phyloP scores from a whole-genome alignment of 2,329 filamentous ascomycete genomes.

The Neopestalotiopsis sp. region DNA sequence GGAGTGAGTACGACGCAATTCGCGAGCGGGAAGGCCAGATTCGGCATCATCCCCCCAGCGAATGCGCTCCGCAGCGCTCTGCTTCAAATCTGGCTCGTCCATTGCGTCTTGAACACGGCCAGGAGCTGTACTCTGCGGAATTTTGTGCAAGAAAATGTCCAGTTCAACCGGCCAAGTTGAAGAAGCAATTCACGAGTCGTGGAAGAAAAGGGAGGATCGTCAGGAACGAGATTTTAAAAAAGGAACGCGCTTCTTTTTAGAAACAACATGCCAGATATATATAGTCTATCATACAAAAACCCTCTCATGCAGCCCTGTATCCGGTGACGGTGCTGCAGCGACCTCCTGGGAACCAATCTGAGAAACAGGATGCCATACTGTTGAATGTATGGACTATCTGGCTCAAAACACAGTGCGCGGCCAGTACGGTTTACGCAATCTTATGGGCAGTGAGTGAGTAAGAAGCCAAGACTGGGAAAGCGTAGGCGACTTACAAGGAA shows the following conservation, averaged over 20 bases:
- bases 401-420: conserved; percentile 29
- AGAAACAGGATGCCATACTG: conserved; percentile 35
- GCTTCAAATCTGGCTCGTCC: conserved; percentile 34
- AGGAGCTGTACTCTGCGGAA: background rate
- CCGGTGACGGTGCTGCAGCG: conserved; percentile 6
- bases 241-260: background rate
- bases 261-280: conserved; percentile 17
- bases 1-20: conserved; percentile 35
- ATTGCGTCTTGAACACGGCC: conserved; percentile 21
- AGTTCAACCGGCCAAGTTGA: background rate
- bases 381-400: conserved; percentile 24
- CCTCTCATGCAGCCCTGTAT: conserved; percentile 4
- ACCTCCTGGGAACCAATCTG: conserved; percentile 19
- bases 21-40: conserved; percentile 31
- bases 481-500: background rate
- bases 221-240: background rate
- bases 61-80: conserved; percentile 33
- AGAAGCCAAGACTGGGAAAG: background rate
- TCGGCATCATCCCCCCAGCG: conserved; percentile 44
- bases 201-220: conserved; percentile 1
- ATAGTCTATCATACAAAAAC: conserved; percentile 1
- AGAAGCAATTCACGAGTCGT: background rate
- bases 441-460: background rate
- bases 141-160: background rate
- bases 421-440: background rate